phyloP scores from a whole-genome alignment of 2,329 filamentous ascomycete species.

The Parascedosporium putredinis region DNA sequence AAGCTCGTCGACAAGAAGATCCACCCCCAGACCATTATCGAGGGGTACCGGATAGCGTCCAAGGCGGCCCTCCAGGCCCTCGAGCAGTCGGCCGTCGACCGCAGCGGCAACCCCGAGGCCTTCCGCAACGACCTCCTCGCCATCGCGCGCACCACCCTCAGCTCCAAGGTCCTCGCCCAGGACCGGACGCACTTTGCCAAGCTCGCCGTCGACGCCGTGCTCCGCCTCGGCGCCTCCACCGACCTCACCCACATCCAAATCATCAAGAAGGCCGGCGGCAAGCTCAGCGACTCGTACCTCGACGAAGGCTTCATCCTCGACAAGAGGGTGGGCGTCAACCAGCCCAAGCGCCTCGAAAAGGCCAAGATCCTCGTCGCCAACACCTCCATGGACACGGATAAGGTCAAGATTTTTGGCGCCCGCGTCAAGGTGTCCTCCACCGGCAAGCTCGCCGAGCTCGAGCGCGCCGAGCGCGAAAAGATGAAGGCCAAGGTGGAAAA shows the following conservation, averaged over 20 bases:
- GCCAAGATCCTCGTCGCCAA: constrained; percentile 97
- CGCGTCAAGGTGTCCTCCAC: constrained; percentile 94
- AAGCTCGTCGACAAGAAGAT: constrained; percentile 97
- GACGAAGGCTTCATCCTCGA: constrained; percentile 98
- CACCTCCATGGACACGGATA: constrained; percentile 98
- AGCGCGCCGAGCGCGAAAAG: constrained; percentile 97
- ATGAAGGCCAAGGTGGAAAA: constrained; percentile 99
- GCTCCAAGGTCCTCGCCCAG: constrained; percentile 92
- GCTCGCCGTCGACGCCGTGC: constrained; percentile 82
- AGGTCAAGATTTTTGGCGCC: constrained; percentile 98
- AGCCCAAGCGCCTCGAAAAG: constrained; percentile 94
- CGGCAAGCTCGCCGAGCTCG: constrained; percentile 92
- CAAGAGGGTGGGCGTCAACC: constrained; percentile 98
- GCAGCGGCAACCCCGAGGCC: constrained; percentile 69
- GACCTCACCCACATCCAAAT: constrained; percentile 98
- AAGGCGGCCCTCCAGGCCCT: constrained; percentile 76
- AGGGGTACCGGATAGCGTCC: constrained; percentile 96
- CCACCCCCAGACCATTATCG: constrained; percentile 98
- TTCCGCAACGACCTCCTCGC: constrained; percentile 85
- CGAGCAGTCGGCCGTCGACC: constrained; percentile 76
- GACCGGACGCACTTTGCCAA: constrained; percentile 86
- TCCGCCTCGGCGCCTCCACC: constrained; percentile 79
- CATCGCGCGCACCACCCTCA: constrained; percentile 90
- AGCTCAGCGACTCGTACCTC: constrained; percentile 93
- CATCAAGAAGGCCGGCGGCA: constrained; percentile 98